Evolutionary conservation across 345 rosid species (phyloP).

Genomic region (Toxicodendron radicans): DNA sequence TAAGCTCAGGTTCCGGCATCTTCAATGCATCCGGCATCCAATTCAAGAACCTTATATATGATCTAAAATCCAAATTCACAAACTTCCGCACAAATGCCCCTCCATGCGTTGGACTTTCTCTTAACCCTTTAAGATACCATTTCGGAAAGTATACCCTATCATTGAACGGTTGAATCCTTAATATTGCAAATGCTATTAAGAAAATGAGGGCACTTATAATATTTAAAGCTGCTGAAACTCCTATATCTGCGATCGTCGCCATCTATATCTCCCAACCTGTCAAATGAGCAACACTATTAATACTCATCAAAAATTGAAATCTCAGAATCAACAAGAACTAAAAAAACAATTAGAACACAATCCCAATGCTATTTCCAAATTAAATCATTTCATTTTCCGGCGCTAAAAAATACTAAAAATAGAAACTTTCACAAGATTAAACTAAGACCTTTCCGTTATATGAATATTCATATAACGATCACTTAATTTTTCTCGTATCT

Average conservation of each 20-base stretch:
- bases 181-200: conserved; percentile 71
- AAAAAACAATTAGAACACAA: conserved; percentile 6
- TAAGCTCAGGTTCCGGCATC: conserved; percentile 95
- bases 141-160: conserved; percentile 95
- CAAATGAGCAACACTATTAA: not conserved
- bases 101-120: conserved; percentile 61
- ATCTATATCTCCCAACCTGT: conserved; percentile 38
- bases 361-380: not conserved
- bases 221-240: conserved; percentile 77
- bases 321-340: not conserved
- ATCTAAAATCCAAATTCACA: conserved; percentile 67
- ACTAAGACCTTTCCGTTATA: too few relatives aligned
- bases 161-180: conserved; percentile 90
- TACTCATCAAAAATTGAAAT: not conserved
- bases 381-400: not conserved
- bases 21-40: conserved; percentile 94
- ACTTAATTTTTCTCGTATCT: too few relatives aligned
- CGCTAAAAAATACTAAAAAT: not conserved
- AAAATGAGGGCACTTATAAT: conserved; percentile 70
- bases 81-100: conserved; percentile 59
- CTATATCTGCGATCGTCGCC: conserved; percentile 92
- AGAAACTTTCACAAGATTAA: not conserved
- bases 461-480: not conserved
- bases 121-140: conserved; percentile 88
- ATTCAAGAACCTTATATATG: conserved; percentile 72